Conservation (phyloP, 108 stramenopile species). For the Fragilaria crotonensis region DNA sequence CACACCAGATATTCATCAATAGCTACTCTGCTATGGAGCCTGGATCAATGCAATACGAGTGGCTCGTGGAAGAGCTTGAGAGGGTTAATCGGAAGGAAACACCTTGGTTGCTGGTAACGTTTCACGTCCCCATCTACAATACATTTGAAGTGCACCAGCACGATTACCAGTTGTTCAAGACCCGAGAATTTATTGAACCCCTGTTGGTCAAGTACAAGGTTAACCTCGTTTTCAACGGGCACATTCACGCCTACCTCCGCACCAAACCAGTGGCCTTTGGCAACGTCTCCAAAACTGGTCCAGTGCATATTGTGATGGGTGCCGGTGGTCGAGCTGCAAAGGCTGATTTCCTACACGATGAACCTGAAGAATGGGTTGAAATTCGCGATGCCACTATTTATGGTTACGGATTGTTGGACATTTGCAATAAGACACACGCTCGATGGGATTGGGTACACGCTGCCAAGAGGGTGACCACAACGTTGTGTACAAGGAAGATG, state of each 20-base stretch:
- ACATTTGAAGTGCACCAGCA: constrained; percentile 58
- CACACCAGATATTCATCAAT: constrained; percentile 65
- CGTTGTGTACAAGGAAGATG: constrained; percentile 1
- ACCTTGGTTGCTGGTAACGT: constrained; percentile 77
- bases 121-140: constrained; percentile 82
- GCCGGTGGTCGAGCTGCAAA: constrained; percentile 87
- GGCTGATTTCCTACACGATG: constrained; percentile 51
- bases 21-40: constrained; percentile 65
- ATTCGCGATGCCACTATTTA: constrained; percentile 77
- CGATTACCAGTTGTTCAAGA: constrained; percentile 55
- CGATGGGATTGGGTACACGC: constrained; percentile 64
- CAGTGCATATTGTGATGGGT: constrained; percentile 85
- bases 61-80: constrained; percentile 61
- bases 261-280: constrained; percentile 51
- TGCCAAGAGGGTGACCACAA: constrained; percentile 6
- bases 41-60: constrained; percentile 60
- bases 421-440: constrained; percentile 68
- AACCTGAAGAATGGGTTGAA: constrained; percentile 73
- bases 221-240: constrained; percentile 83
- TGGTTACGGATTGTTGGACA: constrained; percentile 73
- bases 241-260: constrained; percentile 90
- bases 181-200: constrained; percentile 69
- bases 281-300: constrained; percentile 33
- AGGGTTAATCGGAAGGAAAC: constrained; percentile 57
- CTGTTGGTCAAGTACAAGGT: constrained; percentile 73